Evolutionary conservation across 1,284 basidiomycete genomes (phyloP).

Genomic region (Boletus semigastroideus): DNA sequence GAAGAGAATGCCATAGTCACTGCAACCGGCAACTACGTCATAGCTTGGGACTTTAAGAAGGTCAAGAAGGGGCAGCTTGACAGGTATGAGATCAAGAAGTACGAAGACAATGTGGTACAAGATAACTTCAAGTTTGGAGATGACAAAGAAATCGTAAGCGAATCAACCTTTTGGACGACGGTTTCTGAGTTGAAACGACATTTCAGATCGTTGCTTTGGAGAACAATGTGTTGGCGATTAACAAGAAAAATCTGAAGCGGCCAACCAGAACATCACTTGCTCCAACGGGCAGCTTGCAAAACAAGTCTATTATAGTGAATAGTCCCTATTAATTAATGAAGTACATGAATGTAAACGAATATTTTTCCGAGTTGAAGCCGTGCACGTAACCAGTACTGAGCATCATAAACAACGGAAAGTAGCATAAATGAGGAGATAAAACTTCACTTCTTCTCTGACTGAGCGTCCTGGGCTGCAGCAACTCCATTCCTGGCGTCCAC

Average conservation of each 20-base stretch:
- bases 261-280: slow-evolving; percentile 82
- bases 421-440: slow-evolving; percentile 30
- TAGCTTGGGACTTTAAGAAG: slow-evolving; percentile 95
- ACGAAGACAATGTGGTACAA: slow-evolving; percentile 92
- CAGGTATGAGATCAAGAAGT: slow-evolving; percentile 96
- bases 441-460: slow-evolving; percentile 17
- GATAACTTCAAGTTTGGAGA: slow-evolving; percentile 96
- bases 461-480: neutral
- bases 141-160: slow-evolving; percentile 86
- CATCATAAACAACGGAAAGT: slow-evolving; percentile 1
- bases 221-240: slow-evolving; percentile 92
- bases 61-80: slow-evolving; percentile 91
- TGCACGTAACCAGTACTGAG: neutral
- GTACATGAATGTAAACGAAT: slow-evolving; percentile 3
- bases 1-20: slow-evolving; percentile 97
- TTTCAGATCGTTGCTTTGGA: slow-evolving; percentile 87
- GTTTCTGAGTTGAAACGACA: slow-evolving; percentile 1
- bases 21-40: slow-evolving; percentile 91
- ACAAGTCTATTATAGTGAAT: slow-evolving; percentile 68
- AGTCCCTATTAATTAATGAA: slow-evolving; percentile 64
- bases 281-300: slow-evolving; percentile 42
- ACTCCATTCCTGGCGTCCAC: slow-evolving; percentile 57
- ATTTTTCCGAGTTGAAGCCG: neutral
- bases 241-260: slow-evolving; percentile 88
- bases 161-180: slow-evolving; percentile 6